Conservation (phyloP, 2,329 filamentous ascomycete species). For the Trichoderma aggressivum region DNA sequence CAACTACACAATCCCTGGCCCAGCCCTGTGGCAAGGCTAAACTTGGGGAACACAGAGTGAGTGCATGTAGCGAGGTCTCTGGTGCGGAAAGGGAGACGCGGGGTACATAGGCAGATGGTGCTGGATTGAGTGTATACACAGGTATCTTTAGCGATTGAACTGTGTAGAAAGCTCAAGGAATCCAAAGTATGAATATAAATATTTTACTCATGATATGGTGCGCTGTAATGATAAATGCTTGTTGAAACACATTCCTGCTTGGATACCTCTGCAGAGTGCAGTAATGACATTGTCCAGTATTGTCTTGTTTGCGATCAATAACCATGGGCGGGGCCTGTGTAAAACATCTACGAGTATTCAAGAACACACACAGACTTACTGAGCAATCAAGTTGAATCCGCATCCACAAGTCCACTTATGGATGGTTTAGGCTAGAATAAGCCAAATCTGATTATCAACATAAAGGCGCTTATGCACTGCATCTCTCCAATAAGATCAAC, state of each 20-base stretch:
- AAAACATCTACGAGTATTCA: neutral
- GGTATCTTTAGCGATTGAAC: neutral
- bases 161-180: neutral
- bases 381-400: neutral
- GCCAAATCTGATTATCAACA: neutral
- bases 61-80: neutral
- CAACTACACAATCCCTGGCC: conserved; percentile 35
- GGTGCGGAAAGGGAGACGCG: neutral
- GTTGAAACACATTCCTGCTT: neutral
- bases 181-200: neutral
- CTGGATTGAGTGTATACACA: neutral
- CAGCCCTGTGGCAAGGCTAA: conserved; percentile 23
- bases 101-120: neutral
- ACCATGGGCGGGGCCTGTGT: neutral
- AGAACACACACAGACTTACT: too few species aligned
- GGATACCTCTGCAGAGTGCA: neutral
- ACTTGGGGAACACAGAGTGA: neutral
- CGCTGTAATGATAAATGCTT: neutral
- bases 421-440: neutral
- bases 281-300: neutral
- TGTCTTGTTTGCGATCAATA: neutral
- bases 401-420: neutral
- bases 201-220: neutral
- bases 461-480: neutral
- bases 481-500: neutral